Conservation (phyloP, 305 asterid species). For the Fraxinus angustifolia region DNA sequence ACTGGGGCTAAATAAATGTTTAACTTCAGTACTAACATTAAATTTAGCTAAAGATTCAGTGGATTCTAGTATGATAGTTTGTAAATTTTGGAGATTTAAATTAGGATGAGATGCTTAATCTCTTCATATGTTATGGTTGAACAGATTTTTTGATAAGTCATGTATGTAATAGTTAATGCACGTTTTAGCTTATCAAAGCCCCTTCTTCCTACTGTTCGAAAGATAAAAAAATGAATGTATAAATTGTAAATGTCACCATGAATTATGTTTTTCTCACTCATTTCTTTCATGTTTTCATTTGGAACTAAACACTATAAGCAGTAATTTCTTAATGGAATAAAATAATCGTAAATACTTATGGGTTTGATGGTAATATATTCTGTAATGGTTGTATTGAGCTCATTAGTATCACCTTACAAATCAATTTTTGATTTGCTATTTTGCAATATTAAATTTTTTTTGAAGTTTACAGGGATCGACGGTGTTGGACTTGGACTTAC, state of each 20-base stretch:
- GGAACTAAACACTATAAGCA: neutral
- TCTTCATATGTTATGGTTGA: neutral
- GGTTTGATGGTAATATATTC: neutral
- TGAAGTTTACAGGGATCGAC: conserved; percentile 43
- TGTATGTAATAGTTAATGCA: neutral
- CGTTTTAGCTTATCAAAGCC: neutral
- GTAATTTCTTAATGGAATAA: neutral
- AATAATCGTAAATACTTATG: neutral
- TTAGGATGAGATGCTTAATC: neutral
- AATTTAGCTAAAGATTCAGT: neutral
- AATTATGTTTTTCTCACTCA: neutral
- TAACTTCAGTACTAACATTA: neutral
- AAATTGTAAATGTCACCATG: neutral
- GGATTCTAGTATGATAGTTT: neutral
- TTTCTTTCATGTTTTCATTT: neutral
- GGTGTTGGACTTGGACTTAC: conserved; percentile 71
- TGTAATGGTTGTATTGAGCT: neutral
- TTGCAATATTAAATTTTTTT: neutral
- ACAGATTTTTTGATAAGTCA: neutral
- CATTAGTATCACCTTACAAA: neutral
- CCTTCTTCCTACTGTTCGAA: neutral
- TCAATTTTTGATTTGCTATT: neutral
- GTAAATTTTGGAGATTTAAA: neutral
- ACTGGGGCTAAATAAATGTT: neutral
- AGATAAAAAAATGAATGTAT: neutral